Evolutionary conservation across 1,284 basidiomycete genomes (phyloP), one percentile per base, ranked within the genome.

Genomic region (Rhodotorula sp.): DNA sequence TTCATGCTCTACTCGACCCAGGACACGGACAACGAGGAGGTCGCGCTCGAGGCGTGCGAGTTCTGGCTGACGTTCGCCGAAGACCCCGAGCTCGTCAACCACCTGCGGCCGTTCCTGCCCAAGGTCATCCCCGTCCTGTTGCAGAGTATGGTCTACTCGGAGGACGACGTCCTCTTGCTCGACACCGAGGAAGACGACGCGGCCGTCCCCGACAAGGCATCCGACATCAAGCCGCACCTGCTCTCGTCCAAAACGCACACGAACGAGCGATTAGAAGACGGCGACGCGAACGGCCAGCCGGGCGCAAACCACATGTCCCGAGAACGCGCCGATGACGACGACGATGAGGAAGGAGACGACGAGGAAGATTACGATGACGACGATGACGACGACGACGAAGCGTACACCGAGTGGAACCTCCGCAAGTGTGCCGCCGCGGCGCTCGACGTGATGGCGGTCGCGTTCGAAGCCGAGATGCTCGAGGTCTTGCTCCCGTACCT

Each of bases 51-150:
- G 83, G 97, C 97, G 19, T 97, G 94, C 86, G 97, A 99, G 85
- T 99, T 99, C 83, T 99, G 97, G 97, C 86, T 99, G 74, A 97
- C 95, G 2, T 99, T 99, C 79, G 94, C 97, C 23, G 97, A 99
- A 81, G 93, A 98, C 79, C 88, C 89, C 21, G 89, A 92, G 62
- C 85, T 99, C 38, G 88, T 89, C 23, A 87, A 88, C 21, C 92
- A 91, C 81, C 85, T 99, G 45, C 88, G 89, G 67, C 94, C 93
- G 0, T 87, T 95, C 74, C 85, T 99, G 15, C 86, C 85, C 55
- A 91, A 91, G 77, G 90, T 99, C 59, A 93, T 92, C 0, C 97
- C 97, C 0, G 90, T 97, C 21, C 84, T 99, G 45, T 85, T 99
- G 72, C 90, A 97, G 80, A 95, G 94, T 78, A 99, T 99, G 95